A percentile compares a stretch with the other conserved stretches of the same genome.
These are phyloP conservation scores for Thozetella sp. DNA, from an alignment of 495 filamentous ascomycete species.

Conservation along the genomic window DNA sequence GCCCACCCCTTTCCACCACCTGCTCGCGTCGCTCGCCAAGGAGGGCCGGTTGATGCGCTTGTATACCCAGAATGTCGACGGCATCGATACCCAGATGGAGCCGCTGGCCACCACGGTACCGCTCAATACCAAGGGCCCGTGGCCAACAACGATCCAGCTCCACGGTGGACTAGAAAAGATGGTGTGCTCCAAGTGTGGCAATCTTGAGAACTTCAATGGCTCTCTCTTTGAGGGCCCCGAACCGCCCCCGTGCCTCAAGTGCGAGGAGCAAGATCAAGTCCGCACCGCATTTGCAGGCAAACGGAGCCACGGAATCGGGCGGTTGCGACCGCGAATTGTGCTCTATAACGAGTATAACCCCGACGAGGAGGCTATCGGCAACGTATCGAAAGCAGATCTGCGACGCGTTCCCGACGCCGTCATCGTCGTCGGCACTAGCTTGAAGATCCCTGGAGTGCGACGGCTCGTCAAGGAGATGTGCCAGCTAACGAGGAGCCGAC, in stretches of 20 bases:
- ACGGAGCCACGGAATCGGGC: conserved; percentile 90
- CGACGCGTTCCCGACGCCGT: conserved; percentile 85
- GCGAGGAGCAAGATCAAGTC: conserved; percentile 72
- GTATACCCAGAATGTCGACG: conserved; percentile 96
- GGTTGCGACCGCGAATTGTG: conserved; percentile 89
- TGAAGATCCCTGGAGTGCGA: conserved; percentile 92
- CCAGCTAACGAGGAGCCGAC: conserved; percentile 70
- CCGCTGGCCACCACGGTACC: conserved; percentile 81
- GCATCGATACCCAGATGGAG: conserved; percentile 82
- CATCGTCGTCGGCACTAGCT: conserved; percentile 90
- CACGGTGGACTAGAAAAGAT: conserved; percentile 94
- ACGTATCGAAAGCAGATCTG: conserved; percentile 82
- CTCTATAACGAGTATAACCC: conserved; percentile 98
- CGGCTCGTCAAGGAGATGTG: conserved; percentile 92
- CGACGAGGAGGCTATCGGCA: conserved; percentile 93
- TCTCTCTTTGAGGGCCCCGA: conserved; percentile 80
- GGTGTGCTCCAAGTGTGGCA: conserved; percentile 90
- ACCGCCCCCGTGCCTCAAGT: conserved; percentile 79
- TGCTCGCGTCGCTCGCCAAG: conserved; percentile 86
- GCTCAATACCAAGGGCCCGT: conserved; percentile 72
- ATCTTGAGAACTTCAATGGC: conserved; percentile 75
- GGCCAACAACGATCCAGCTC: conserved; percentile 91
- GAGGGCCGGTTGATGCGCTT: conserved; percentile 89
- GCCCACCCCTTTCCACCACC: conserved; percentile 90
- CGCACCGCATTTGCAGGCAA: conserved; percentile 80